phyloP scores from a whole-genome alignment of 2,329 filamentous ascomycete species.

The Fusarium sp. region DNA sequence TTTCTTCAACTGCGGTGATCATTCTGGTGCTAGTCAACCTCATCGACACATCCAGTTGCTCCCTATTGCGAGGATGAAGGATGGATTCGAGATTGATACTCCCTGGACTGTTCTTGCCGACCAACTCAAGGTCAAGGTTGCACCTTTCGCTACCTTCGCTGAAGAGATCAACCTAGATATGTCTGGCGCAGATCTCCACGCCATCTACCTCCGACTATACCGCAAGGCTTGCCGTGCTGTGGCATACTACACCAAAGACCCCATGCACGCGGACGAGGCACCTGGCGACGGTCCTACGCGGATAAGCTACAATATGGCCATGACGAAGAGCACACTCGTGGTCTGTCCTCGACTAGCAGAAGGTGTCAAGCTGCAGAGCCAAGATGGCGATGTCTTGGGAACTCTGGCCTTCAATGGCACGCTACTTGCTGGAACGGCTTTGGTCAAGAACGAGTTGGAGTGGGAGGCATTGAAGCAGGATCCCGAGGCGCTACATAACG shows the following conservation, averaged over 20 bases:
- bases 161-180: constrained; percentile 52
- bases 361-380: constrained; percentile 52
- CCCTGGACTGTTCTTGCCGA: constrained; percentile 64
- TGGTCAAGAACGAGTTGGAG: constrained; percentile 69
- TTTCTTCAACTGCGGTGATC: constrained; percentile 76
- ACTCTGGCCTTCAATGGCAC: constrained; percentile 68
- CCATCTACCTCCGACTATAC: constrained; percentile 62
- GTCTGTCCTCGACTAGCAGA: constrained; percentile 66
- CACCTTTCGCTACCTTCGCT: constrained; percentile 60
- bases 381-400: constrained; percentile 53
- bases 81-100: constrained; percentile 54
- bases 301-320: constrained; percentile 73
- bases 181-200: constrained; percentile 52
- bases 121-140: constrained; percentile 42
- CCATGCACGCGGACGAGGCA: constrained; percentile 29
- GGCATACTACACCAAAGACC: constrained; percentile 12
- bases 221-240: constrained; percentile 56
- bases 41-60: constrained; percentile 80
- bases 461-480: constrained; percentile 65
- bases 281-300: constrained; percentile 54
- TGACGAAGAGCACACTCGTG: constrained; percentile 65
- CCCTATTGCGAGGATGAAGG: constrained; percentile 71
- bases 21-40: constrained; percentile 77
- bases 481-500: constrained; percentile 32
- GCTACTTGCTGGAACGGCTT: constrained; percentile 70